phyloP scores from a whole-genome alignment of 441 rosid species.

The Pelargonium australe region DNA sequence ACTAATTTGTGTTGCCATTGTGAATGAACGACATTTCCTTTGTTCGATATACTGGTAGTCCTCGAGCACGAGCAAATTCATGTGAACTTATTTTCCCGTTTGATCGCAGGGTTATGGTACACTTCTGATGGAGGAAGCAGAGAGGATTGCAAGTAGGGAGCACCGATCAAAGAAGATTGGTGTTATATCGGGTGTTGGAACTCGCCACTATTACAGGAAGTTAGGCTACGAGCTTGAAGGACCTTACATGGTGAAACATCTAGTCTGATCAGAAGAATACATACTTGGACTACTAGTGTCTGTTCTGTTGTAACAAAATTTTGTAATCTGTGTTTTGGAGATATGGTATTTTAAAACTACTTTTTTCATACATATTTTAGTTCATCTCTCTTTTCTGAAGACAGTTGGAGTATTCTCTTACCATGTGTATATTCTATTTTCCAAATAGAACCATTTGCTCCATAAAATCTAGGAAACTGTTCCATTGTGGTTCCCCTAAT shows the following conservation, averaged over 20 bases:
- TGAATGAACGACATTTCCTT: not conserved
- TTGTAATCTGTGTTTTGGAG: conserved; percentile 21
- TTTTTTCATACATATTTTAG: too few relatives aligned
- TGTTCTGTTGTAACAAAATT: conserved; percentile 22
- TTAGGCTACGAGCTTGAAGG: conserved; percentile 93
- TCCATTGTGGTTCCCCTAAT: too few relatives aligned
- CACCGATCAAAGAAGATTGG: conserved; percentile 78
- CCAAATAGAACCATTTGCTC: too few relatives aligned
- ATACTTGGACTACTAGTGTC: not conserved
- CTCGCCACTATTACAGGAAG: conserved; percentile 91
- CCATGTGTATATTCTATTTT: too few relatives aligned
- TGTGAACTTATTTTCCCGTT: not conserved
- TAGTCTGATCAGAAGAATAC: conserved; percentile 31
- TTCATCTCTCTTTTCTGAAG: too few relatives aligned
- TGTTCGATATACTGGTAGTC: not conserved
- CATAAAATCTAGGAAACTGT: too few relatives aligned
- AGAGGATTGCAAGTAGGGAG: conserved; percentile 66
- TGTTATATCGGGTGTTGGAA: conserved; percentile 95
- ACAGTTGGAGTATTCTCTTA: too few relatives aligned
- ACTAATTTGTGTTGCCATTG: not conserved
- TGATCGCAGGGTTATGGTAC: conserved; percentile 83
- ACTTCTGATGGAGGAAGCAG: conserved; percentile 98
- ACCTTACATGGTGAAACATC: conserved; percentile 93
- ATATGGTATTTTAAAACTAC: not conserved
- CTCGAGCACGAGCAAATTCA: not conserved